Evolutionary conservation across 2,329 filamentous ascomycete species (phyloP), one percentile per base, ranked within the genome.

Genomic region (Fusarium sp.): DNA sequence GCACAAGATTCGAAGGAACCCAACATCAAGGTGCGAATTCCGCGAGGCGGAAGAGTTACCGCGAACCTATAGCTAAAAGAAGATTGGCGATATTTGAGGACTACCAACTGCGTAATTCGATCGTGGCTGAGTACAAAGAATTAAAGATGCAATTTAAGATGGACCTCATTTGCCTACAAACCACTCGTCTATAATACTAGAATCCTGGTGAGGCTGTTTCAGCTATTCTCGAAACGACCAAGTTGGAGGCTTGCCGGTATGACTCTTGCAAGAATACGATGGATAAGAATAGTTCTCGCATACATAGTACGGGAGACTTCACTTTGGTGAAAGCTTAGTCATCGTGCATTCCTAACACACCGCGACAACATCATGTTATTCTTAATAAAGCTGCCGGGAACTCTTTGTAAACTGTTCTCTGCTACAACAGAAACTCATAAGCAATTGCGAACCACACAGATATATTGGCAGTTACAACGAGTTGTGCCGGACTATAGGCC

Each of bases 1-100:
- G 68, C 72, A 3, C 67, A 71, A 20, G 72, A 68, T 4, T 58
- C 78, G 7, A 78, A 81, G 81, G 81, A 79, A 15, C 80, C 84
- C 80, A 78, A 78, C 58, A 78, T 78, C 15, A 75, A 77, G 76
- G 76, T 83, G 77, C 56, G 68, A 22, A 22, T 64, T 70, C 66
- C 66, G 51, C 46, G 46, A 4, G 18, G 48, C 40, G 57, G 66
- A 66, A 70, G 31, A 15, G 26, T 66, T 20, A 28, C 52, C 38
- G 52, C 66, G 15, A 69, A 55, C 48, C 31, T 70, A 33, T 69
- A 66, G 36, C 63, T 36, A 34, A 43, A 62, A 45, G 20, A 57
- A 49, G 40, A 44, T 33, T 38, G 28, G 51, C 20, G 55, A 69
- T 62, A 69, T 69, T 63, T 31, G 42, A 66, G 66, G 66, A 46